Conservation (phyloP, 352 stramenopile genomes). For the Phytopythium aichiense region DNA sequence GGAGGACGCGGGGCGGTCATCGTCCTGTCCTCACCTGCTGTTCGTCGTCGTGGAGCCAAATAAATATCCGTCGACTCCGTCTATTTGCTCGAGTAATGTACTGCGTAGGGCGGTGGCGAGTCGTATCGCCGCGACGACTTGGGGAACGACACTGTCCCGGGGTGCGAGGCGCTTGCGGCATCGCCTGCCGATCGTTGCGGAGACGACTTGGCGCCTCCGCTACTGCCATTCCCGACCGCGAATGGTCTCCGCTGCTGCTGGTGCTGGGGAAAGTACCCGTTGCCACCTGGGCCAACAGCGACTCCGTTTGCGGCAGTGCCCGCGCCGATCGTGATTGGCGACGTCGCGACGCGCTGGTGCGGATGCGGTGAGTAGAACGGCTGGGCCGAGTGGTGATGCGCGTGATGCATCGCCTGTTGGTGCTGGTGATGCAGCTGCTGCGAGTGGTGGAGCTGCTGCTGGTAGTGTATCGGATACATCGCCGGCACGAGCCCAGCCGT, state of each 20-base stretch:
- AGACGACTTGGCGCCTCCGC: conserved; percentile 7
- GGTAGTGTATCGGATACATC: conserved; percentile 19
- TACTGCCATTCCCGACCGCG: background rate
- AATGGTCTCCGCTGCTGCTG: conserved; percentile 6
- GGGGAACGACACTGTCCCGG: background rate
- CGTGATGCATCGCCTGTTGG: conserved; percentile 25
- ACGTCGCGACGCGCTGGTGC: conserved; percentile 9
- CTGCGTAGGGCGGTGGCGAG: conserved; percentile 10
- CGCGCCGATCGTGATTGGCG: conserved; percentile 7
- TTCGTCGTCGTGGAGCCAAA: background rate
- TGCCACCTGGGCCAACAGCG: background rate
- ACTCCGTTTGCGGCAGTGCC: background rate
- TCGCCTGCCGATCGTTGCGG: background rate
- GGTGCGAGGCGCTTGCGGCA: conserved; percentile 8
- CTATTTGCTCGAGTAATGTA: conserved; percentile 10
- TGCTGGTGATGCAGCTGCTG: conserved; percentile 32
- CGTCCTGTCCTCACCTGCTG: background rate
- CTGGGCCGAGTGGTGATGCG: conserved; percentile 27
- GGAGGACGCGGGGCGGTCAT: background rate
- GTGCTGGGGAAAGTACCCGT: background rate
- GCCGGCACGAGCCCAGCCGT: background rate
- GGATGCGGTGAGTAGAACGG: conserved; percentile 22
- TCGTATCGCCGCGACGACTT: conserved; percentile 14
- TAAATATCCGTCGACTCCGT: conserved; percentile 4
- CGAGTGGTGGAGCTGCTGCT: conserved; percentile 26